A percentile compares a stretch with the other conserved stretches of the same genome.
Evolutionary conservation across 257 asterid species (phyloP).

Genomic region (Cinchona pubescens): DNA sequence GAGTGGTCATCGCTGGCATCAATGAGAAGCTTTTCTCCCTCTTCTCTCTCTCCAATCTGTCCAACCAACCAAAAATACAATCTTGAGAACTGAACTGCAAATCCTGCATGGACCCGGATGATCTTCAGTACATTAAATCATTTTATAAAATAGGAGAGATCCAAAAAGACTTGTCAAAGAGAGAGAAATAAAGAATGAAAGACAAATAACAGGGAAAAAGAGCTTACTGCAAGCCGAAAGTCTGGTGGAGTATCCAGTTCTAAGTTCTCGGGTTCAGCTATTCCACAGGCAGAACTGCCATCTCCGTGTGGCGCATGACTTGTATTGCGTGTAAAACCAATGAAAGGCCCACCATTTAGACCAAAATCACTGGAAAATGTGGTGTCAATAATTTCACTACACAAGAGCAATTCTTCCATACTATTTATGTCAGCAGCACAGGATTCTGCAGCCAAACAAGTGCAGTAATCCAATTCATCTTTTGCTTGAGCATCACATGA

Average conservation of each 20-base stretch:
- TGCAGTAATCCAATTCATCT: conserved; percentile 31
- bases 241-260: conserved; percentile 69
- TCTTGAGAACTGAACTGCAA: conserved; percentile 55
- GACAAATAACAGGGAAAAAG: not conserved
- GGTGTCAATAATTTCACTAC: conserved; percentile 41
- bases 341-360: conserved; percentile 21
- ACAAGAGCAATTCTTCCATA: conserved; percentile 32
- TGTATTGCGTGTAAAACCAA: conserved; percentile 24
- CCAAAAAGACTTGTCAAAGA: not conserved
- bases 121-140: conserved; percentile 4
- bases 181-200: not conserved
- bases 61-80: conserved; percentile 53
- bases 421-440: conserved; percentile 28
- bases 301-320: conserved; percentile 24
- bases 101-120: conserved; percentile 41
- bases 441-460: conserved; percentile 41
- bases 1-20: not conserved
- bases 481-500: conserved; percentile 29
- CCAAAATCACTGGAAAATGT: conserved; percentile 17
- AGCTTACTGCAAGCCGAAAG: conserved; percentile 46
- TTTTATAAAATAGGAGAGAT: not conserved
- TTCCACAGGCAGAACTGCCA: conserved; percentile 30
- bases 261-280: conserved; percentile 57
- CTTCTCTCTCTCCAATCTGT: conserved; percentile 30
- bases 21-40: not conserved